phyloP scores from a whole-genome alignment of 306 rosid species.

The Pachyrhizus erosus region DNA sequence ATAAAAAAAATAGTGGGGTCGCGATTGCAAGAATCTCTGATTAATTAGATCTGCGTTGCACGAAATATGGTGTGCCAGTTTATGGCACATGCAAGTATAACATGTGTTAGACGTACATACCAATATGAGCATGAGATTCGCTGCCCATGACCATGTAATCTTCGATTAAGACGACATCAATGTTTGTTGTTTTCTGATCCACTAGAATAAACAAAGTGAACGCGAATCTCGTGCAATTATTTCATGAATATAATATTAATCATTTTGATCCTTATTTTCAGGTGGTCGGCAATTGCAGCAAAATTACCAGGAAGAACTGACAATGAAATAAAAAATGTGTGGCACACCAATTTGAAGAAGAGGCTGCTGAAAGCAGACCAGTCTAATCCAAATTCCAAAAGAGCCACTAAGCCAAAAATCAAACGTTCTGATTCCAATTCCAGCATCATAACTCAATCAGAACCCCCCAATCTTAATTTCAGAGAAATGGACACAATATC shows the following conservation, averaged over 20 bases:
- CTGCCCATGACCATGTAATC: constrained; percentile 21
- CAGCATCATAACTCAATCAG: constrained; percentile 53
- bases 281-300: constrained; percentile 98
- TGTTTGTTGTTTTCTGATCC: constrained; percentile 41
- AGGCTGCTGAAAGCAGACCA: constrained; percentile 45
- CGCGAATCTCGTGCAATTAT: constrained; percentile 44
- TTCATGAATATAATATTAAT: constrained; percentile 1
- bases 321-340: constrained; percentile 91
- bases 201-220: constrained; percentile 27
- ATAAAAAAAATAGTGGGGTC: constrained; percentile 18
- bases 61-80: constrained; percentile 38
- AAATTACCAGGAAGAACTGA: constrained; percentile 91
- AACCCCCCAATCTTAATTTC: constrained; percentile 36
- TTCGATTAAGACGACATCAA: constrained; percentile 30
- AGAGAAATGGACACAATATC: constrained; percentile 41
- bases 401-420: constrained; percentile 29
- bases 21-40: constrained; percentile 53
- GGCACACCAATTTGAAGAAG: constrained; percentile 99
- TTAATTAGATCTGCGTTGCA: constrained; percentile 34
- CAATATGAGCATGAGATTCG: constrained; percentile 36
- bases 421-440: constrained; percentile 52
- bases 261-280: constrained; percentile 39
- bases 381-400: constrained; percentile 26
- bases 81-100: constrained; percentile 53
- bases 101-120: constrained; percentile 20